Percentiles rank a stretch among this genome's conserved stretches.
Evolutionary conservation across 495 filamentous ascomycete genomes (phyloP).

Genomic region (Lepidopterella palustris): DNA sequence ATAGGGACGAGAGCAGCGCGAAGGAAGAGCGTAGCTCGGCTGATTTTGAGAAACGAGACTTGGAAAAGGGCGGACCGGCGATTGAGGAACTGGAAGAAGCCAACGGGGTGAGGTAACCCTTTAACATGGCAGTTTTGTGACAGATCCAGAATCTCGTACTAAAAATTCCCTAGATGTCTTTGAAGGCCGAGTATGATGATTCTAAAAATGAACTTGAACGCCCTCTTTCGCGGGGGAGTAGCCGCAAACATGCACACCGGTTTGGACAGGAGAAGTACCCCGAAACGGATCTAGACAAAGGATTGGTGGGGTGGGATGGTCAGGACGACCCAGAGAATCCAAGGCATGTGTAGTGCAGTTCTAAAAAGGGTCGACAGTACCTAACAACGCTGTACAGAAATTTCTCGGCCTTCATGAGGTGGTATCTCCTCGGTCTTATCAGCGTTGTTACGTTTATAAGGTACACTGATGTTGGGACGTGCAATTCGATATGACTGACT

Average conservation of each 20-base stretch:
- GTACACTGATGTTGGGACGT: conserved; percentile 5
- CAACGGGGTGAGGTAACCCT: too few relatives aligned
- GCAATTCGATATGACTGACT: too few relatives aligned
- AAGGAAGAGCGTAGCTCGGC: background rate
- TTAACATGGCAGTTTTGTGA: too few relatives aligned
- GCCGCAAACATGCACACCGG: conserved; percentile 4
- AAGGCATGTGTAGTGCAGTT: background rate
- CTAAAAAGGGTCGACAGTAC: background rate
- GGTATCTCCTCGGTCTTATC: conserved; percentile 40
- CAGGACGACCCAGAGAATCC: conserved; percentile 24
- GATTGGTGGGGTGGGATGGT: conserved; percentile 22
- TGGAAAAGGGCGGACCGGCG: background rate
- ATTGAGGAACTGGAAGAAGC: too few relatives aligned
- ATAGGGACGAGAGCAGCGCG: background rate
- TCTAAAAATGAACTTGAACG: conserved; percentile 20
- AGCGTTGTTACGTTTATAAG: conserved; percentile 37
- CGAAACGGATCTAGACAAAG: conserved; percentile 20
- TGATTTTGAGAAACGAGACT: background rate
- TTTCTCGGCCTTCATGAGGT: conserved; percentile 40
- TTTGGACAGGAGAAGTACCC: conserved; percentile 18
- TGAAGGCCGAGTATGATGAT: background rate
- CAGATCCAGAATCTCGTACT: too few relatives aligned
- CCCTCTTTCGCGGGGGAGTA: conserved; percentile 23
- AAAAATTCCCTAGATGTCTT: background rate
- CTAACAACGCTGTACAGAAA: conserved; percentile 32